A percentile compares a stretch with the other conserved stretches of the same genome.
These are phyloP conservation scores for Cardiospermum halicacabum DNA, from an alignment of 345 rosid genomes.

Conservation along the genomic window DNA sequence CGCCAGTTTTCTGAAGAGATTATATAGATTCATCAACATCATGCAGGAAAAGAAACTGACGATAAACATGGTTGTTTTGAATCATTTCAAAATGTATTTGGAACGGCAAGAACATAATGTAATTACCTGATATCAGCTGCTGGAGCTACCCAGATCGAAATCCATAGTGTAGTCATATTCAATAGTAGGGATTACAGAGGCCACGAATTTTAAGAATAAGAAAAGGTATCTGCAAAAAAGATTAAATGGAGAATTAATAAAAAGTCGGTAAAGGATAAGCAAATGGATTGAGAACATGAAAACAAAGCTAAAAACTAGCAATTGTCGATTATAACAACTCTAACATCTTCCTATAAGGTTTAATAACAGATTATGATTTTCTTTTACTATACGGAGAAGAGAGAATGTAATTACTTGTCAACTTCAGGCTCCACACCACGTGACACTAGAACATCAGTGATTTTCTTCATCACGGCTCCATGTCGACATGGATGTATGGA, in stretches of 20 bases:
- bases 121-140: conserved; percentile 42
- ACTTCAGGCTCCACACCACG: conserved; percentile 99
- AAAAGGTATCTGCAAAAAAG: conserved; percentile 64
- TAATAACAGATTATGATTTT: neutral
- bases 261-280: neutral
- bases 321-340: neutral
- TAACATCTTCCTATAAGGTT: neutral
- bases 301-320: neutral
- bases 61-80: neutral
- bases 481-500: conserved; percentile 98
- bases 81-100: neutral
- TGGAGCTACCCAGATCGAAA: conserved; percentile 91
- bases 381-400: neutral
- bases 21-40: neutral
- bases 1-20: neutral
- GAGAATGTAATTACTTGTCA: conserved; percentile 56
- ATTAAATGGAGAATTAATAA: neutral
- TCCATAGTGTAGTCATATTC: conserved; percentile 95
- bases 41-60: neutral
- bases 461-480: conserved; percentile 99
- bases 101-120: neutral
- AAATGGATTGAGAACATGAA: neutral
- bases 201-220: conserved; percentile 87
- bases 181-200: conserved; percentile 91
- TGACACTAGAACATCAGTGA: conserved; percentile 91